A percentile compares a stretch with the other conserved stretches of the same genome.
phyloP scores from a whole-genome alignment of 352 stramenopile species.

The Phytopythium cucurbitacearum region DNA sequence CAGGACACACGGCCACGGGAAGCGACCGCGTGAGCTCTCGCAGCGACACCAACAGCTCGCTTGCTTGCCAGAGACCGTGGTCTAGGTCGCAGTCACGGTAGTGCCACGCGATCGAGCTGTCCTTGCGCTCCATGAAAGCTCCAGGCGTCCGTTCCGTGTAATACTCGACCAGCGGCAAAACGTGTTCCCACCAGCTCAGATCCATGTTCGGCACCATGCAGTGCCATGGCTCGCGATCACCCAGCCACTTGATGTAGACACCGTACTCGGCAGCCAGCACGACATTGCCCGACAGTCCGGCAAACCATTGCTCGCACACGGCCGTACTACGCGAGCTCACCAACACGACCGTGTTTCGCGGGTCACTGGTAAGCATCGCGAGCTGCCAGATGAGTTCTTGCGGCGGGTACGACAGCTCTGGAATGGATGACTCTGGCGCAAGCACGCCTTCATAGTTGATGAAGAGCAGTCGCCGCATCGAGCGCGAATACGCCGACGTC shows the following conservation, averaged over 20 bases:
- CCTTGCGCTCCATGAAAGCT: conserved; percentile 81
- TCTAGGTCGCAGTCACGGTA: conserved; percentile 88
- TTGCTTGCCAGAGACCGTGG: conserved; percentile 87
- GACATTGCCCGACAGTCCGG: conserved; percentile 50
- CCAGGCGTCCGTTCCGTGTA: conserved; percentile 83
- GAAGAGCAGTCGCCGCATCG: conserved; percentile 67
- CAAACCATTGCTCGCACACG: conserved; percentile 81
- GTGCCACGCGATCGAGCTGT: conserved; percentile 87
- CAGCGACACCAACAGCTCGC: conserved; percentile 79
- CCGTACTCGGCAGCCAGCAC: conserved; percentile 77
- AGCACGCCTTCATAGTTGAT: conserved; percentile 91
- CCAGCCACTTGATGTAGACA: conserved; percentile 77
- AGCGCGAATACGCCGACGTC: conserved; percentile 75
- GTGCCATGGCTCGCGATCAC: conserved; percentile 55
- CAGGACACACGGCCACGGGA: conserved; percentile 68
- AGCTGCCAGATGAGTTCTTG: conserved; percentile 83
- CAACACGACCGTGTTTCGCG: conserved; percentile 72
- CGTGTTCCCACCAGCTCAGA: conserved; percentile 73
- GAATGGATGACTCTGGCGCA: conserved; percentile 75
- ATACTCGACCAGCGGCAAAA: conserved; percentile 73
- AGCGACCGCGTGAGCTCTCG: conserved; percentile 71
- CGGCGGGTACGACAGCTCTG: conserved; percentile 80
- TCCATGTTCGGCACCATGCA: conserved; percentile 84
- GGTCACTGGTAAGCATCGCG: conserved; percentile 74
- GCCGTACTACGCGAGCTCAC: conserved; percentile 63